Base-by-base conservation (phyloP, 352 stramenopile species). In the Phytophthora nicotianae region DNA sequence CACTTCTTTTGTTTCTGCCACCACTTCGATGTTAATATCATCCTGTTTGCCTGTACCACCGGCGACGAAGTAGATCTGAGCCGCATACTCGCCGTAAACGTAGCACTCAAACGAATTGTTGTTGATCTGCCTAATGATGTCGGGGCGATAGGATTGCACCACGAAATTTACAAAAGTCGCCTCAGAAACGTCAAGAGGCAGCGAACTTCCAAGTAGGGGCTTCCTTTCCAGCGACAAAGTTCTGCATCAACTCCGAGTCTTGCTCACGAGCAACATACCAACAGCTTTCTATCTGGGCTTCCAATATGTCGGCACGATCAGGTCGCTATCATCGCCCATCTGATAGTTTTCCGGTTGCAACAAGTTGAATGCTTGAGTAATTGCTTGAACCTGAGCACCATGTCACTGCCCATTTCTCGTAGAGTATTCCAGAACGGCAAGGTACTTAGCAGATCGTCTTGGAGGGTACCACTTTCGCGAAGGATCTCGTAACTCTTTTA, bases 261-360 rank as follows among this genome's bases (percentile, higher is more conserved):
- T 38, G 37, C 14, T 62, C 32, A 23, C 4, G n/a, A 67, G n/a
- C 4, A 23, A 16, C 9, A 26, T 63, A 19, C 16, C 5, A 8
- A 17, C 43, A 8, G 57, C 47, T 41, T 5, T 24, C 46, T 41
- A 3, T 50, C 42, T 46, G 29, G 27, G 43, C 5, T 51, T 56
- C 63, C 56, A 71, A 10, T 67, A 71, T 3, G 37, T 21, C 3
- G 63, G 63, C 9, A 67, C 50, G 0, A 71, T 67, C 17, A 71
- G 32, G n/a, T n/a, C 32, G 32, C 32, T n/a, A n/a, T 38, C 32
- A 2, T 5, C 16, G 0, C 32, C 3, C 32, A n/a, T 38, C 5
- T n/a, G 32, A n/a, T n/a, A n/a, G 32, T 5, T 43, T 33, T 19
- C 43, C 6, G 63, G 58, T 14, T 58, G 67, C 21, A 24, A 50